Percentiles rank a stretch among this genome's conserved stretches.
These are phyloP conservation scores for Emergomyces orientalis DNA, from an alignment of 2,329 filamentous ascomycete genomes.

Conservation along the genomic window DNA sequence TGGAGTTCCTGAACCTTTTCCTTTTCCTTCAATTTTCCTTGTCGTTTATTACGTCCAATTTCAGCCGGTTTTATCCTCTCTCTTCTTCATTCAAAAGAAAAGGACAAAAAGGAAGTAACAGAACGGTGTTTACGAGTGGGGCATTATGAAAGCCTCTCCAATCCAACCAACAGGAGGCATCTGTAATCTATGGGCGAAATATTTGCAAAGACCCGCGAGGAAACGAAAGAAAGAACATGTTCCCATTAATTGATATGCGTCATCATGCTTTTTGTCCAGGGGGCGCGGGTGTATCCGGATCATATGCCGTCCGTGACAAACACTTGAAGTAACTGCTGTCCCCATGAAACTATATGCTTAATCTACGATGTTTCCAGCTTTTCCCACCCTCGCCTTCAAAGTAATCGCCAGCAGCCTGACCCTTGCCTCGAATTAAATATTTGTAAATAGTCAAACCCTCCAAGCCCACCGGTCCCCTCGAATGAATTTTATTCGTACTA, in stretches of 20 bases:
- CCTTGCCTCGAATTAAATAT: slow-evolving; percentile 76
- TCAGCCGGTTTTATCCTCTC: neutral
- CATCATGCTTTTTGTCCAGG: neutral
- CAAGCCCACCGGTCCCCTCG: slow-evolving; percentile 81
- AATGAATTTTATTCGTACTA: slow-evolving; percentile 97
- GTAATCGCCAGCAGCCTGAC: slow-evolving; percentile 74
- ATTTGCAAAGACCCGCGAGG: neutral
- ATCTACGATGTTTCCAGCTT: slow-evolving; percentile 47
- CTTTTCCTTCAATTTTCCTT: neutral
- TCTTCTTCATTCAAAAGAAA: neutral
- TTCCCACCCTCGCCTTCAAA: slow-evolving; percentile 43
- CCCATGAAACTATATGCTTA: slow-evolving; percentile 25
- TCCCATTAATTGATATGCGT: neutral
- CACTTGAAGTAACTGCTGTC: neutral
- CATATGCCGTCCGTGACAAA: neutral
- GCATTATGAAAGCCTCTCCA: neutral
- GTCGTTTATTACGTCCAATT: slow-evolving; percentile 4
- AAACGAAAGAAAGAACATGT: neutral
- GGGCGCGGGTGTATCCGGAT: neutral
- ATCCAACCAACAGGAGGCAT: neutral
- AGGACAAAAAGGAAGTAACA: neutral
- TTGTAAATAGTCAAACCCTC: slow-evolving; percentile 97
- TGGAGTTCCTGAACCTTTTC: neutral
- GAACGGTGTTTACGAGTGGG: too few relatives aligned
- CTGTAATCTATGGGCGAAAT: neutral